Conservation (phyloP, 2,329 filamentous ascomycete species). For the Parascedosporium putredinis region DNA sequence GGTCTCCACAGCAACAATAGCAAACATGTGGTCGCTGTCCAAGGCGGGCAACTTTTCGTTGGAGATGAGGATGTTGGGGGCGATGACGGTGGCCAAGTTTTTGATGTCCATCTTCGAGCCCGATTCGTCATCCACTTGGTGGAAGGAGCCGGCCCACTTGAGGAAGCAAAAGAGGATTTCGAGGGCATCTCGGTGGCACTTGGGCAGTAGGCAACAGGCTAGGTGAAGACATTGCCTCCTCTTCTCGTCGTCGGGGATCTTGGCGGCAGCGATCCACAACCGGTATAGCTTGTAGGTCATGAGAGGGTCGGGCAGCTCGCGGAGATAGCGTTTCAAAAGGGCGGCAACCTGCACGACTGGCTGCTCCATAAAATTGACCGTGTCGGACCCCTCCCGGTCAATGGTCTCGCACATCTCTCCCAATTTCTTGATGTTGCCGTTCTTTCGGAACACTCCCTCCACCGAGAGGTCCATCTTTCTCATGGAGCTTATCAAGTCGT, state of each 20-base stretch:
- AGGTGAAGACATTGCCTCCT: conserved; percentile 80
- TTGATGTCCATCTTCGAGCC: conserved; percentile 99
- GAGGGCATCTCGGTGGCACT: conserved; percentile 83
- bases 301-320: conserved; percentile 87
- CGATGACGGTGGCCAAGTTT: conserved; percentile 94
- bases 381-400: conserved; percentile 74
- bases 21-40: conserved; percentile 82
- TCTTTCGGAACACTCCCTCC: conserved; percentile 97
- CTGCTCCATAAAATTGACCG: conserved; percentile 77
- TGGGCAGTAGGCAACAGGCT: conserved; percentile 84
- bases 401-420: conserved; percentile 79
- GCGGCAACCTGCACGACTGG: conserved; percentile 91
- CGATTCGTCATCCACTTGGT: conserved; percentile 90
- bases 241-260: conserved; percentile 71
- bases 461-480: conserved; percentile 98
- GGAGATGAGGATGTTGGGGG: conserved; percentile 84
- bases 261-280: conserved; percentile 82
- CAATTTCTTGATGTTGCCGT: conserved; percentile 92
- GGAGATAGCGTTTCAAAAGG: conserved; percentile 86
- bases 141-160: conserved; percentile 95
- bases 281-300: conserved; percentile 91
- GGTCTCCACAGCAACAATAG: conserved; percentile 85
- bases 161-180: conserved; percentile 94
- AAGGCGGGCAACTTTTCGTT: conserved; percentile 53
- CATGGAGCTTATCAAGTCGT: conserved; percentile 90